Base-by-base conservation (phyloP, 129 eudicot genomes). In the Chrysanthemum lavandulifolium region DNA sequence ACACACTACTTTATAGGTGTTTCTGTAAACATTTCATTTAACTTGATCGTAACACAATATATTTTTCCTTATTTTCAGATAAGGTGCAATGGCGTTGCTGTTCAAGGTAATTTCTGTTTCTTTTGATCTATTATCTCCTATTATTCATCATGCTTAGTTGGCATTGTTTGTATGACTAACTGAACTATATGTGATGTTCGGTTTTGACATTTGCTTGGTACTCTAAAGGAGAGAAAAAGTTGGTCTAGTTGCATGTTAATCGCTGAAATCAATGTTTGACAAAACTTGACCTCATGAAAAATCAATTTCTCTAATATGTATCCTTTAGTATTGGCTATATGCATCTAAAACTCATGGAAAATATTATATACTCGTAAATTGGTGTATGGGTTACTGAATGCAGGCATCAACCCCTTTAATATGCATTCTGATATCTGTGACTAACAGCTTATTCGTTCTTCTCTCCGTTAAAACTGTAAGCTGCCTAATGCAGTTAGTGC, bases 71-170 rank as follows among this genome's bases (percentile, higher is more conserved):
- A 43, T 65, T 79, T 72, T 47, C 82, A 79, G 82, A 58, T 72
- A 72, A 53, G 56, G 67, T 19, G 67, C 59, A 21, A 82, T 82
- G 86, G 86, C 86, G 12, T 49, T 75, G 72, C 73, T 82, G 74
- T 82, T 78, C 54, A 82, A 82, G 86, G 86, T n/a, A n/a, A n/a
- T n/a, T n/a, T n/a, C n/a, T n/a, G n/a, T n/a, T n/a, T n/a, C n/a
- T n/a, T n/a, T n/a, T n/a, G n/a, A n/a, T n/a, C n/a, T n/a, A n/a
- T n/a, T n/a, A 1, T 40, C 10, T 49, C 25, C 43, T 8, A 18
- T 43, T 76, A 27, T 68, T 8, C 29, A 58, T 15, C 10, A 23
- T 67, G 14, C 68, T 57, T 47, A 65, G 7, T 11, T 53, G 48
- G 40, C 31, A n/a, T 16, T 40, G 2, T 40, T 53, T 0, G 13